Conservation (phyloP, 2,329 filamentous ascomycete species). For the Fusarium miscanthi region DNA sequence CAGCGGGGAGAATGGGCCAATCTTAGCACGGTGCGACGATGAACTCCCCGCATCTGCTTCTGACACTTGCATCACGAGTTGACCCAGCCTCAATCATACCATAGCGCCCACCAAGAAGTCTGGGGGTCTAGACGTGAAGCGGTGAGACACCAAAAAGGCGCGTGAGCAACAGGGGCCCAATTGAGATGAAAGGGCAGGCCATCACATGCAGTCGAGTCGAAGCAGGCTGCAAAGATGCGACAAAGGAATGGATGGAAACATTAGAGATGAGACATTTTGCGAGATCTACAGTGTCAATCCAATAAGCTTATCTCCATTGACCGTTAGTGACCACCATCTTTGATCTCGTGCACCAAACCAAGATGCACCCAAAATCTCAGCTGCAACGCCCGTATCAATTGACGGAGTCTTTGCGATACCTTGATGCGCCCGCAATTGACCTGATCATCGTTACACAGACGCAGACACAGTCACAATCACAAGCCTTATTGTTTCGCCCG, state of each 20-base stretch:
- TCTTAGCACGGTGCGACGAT: neutral
- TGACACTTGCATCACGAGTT: conserved; percentile 1
- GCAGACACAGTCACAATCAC: neutral
- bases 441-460: neutral
- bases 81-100: conserved; percentile 9
- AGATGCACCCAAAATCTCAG: neutral
- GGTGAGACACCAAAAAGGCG: conserved; percentile 33
- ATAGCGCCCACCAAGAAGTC: conserved; percentile 7
- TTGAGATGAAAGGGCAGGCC: neutral
- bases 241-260: neutral
- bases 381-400: neutral
- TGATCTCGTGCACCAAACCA: neutral
- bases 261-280: neutral
- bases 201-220: neutral
- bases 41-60: conserved; percentile 6
- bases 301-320: neutral
- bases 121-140: conserved; percentile 9
- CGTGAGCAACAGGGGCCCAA: conserved; percentile 20
- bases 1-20: neutral
- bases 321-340: neutral
- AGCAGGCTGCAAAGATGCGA: neutral
- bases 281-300: neutral
- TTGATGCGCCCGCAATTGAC: neutral
- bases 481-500: neutral
- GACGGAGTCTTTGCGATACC: neutral